Evolutionary conservation across 495 filamentous ascomycete genomes (phyloP).

Genomic region (Penicillium egyptiacum): DNA sequence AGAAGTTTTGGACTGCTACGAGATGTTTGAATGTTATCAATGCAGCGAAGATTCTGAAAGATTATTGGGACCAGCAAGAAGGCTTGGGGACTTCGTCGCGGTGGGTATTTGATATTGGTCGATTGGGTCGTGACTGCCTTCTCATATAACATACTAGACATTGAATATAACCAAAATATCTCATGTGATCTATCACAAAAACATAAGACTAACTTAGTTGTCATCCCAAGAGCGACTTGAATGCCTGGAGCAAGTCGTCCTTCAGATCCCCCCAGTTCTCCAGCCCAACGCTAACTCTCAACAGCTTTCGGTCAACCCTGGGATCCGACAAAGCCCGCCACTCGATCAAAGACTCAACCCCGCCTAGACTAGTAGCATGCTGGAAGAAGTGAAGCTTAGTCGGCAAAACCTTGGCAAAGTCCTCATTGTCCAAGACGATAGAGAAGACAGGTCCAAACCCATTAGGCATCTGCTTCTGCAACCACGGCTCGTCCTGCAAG

Average conservation of each 20-base stretch:
- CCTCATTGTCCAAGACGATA: slow-evolving; percentile 56
- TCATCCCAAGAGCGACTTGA: slow-evolving; percentile 32
- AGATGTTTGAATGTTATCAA: slow-evolving; percentile 43
- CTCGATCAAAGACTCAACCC: slow-evolving; percentile 82
- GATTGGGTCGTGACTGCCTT: slow-evolving; percentile 41
- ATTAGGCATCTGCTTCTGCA: slow-evolving; percentile 80
- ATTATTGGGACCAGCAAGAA: slow-evolving; percentile 29
- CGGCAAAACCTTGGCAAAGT: slow-evolving; percentile 64
- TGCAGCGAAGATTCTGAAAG: slow-evolving; percentile 31
- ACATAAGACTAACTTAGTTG: neutral
- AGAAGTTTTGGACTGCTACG: slow-evolving; percentile 40
- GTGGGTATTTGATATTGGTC: slow-evolving; percentile 44
- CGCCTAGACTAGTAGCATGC: slow-evolving; percentile 86
- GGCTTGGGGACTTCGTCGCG: slow-evolving; percentile 11
- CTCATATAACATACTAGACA: slow-evolving; percentile 27
- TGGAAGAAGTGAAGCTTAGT: slow-evolving; percentile 76
- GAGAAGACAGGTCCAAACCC: slow-evolving; percentile 85
- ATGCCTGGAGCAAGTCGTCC: slow-evolving; percentile 67
- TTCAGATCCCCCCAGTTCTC: slow-evolving; percentile 78
- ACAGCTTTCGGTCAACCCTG: slow-evolving; percentile 62
- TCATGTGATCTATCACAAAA: slow-evolving; percentile 5
- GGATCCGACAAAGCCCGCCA: slow-evolving; percentile 71
- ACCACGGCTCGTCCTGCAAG: slow-evolving; percentile 68
- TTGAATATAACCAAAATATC: neutral
- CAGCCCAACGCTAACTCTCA: slow-evolving; percentile 76